Evolutionary conservation across 805 yeast genomes (phyloP).

Genomic region (Maudiozyma pseudohumilis): DNA sequence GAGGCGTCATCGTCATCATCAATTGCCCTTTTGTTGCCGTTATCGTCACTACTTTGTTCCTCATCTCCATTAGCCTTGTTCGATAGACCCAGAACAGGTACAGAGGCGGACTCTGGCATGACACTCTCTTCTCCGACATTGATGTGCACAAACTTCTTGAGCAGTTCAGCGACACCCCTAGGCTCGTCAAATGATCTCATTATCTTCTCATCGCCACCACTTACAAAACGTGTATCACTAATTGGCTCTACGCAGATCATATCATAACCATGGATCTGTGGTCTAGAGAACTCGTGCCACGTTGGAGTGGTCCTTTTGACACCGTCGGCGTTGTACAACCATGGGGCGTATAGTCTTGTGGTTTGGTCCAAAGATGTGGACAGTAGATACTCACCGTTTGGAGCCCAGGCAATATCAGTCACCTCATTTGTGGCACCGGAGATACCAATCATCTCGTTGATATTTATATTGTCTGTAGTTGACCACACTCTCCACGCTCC

Average conservation of each 20-base stretch:
- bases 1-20: slow-evolving; percentile 27
- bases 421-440: slow-evolving; percentile 70
- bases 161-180: slow-evolving; percentile 54
- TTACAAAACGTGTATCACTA: slow-evolving; percentile 54
- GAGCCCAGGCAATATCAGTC: slow-evolving; percentile 73
- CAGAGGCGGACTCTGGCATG: slow-evolving; percentile 75
- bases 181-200: slow-evolving; percentile 86
- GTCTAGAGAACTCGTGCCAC: slow-evolving; percentile 93
- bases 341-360: slow-evolving; percentile 68
- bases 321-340: slow-evolving; percentile 34
- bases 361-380: slow-evolving; percentile 90
- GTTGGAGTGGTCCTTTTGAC: slow-evolving; percentile 26
- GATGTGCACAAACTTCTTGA: slow-evolving; percentile 46
- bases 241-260: slow-evolving; percentile 73
- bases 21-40: too few relatives aligned
- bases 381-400: slow-evolving; percentile 53
- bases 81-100: slow-evolving; percentile 89
- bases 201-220: slow-evolving; percentile 95
- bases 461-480: slow-evolving; percentile 27
- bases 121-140: slow-evolving; percentile 18
- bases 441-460: slow-evolving; percentile 45
- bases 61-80: slow-evolving; percentile 68
- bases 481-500: slow-evolving; percentile 86
- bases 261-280: slow-evolving; percentile 97
- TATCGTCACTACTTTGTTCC: slow-evolving; percentile 35